A percentile compares a stretch with the other conserved stretches of the same genome.
Evolutionary conservation across 352 stramenopile species (phyloP).

Genomic region (Saprolegnia parasitica): DNA sequence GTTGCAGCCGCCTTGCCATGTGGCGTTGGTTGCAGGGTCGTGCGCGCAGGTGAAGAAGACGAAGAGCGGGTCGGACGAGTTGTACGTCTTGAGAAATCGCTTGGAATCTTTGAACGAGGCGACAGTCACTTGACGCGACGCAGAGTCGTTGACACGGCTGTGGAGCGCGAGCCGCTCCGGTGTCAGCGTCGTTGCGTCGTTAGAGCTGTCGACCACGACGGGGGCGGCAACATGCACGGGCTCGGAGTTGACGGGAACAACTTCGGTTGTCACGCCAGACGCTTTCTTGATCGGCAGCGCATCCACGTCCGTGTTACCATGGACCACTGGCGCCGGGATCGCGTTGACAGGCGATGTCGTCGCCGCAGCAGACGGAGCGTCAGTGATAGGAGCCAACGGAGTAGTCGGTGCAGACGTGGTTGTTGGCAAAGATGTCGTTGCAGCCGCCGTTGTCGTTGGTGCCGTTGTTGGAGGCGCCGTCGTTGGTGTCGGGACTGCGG

Average conservation of each 20-base stretch:
- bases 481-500: too few relatives aligned
- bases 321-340: not conserved
- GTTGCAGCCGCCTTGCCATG: not conserved
- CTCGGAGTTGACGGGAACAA: not conserved
- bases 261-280: too few relatives aligned
- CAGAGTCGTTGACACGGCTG: not conserved
- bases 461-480: not conserved
- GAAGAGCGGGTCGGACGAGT: not conserved
- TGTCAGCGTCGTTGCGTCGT: too few relatives aligned
- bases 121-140: not conserved
- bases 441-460: not conserved
- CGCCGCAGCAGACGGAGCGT: not conserved
- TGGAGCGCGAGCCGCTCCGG: too few relatives aligned
- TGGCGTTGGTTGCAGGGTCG: not conserved
- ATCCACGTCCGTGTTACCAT: not conserved
- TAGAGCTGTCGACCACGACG: too few relatives aligned
- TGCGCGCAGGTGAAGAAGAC: constrained; percentile 13
- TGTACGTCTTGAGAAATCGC: not conserved
- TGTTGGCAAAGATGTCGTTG: not conserved
- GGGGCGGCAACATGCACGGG: too few relatives aligned
- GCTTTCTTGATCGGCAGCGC: not conserved
- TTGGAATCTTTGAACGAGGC: not conserved
- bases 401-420: not conserved
- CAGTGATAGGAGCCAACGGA: not conserved
- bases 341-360: not conserved